These are phyloP conservation scores for Aspergillus sp. DNA, from an alignment of 2,329 filamentous ascomycete genomes.

Conservation along the genomic window DNA sequence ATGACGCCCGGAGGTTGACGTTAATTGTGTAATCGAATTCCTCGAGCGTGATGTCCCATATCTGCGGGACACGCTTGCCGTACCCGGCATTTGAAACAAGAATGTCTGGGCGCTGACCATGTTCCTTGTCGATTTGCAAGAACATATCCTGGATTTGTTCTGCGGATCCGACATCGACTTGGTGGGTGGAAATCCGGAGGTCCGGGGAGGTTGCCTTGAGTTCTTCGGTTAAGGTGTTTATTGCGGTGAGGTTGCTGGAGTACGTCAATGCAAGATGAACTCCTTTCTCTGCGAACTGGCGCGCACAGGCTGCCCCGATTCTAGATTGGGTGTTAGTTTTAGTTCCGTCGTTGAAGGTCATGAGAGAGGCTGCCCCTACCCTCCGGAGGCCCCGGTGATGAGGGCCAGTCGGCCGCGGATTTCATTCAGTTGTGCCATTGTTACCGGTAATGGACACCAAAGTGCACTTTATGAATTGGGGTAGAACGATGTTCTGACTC, in stretches of 20 bases:
- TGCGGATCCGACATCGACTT: constrained; percentile 58
- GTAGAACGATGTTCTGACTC: neutral
- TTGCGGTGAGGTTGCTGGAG: constrained; percentile 50
- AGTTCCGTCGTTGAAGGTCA: neutral
- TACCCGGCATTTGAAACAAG: constrained; percentile 67
- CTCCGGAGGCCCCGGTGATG: constrained; percentile 62
- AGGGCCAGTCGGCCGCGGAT: constrained; percentile 57
- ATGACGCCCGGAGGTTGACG: constrained; percentile 63
- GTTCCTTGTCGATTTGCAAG: constrained; percentile 52
- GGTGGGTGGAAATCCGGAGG: constrained; percentile 53
- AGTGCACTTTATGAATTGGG: neutral
- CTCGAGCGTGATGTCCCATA: constrained; percentile 61
- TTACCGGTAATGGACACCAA: constrained; percentile 7
- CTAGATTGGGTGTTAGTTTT: constrained; percentile 32
- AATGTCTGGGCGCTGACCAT: constrained; percentile 60
- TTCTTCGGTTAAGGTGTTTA: constrained; percentile 47
- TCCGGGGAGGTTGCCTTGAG: constrained; percentile 36
- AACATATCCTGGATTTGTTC: constrained; percentile 57
- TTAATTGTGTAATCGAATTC: constrained; percentile 65
- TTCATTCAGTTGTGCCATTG: constrained; percentile 39
- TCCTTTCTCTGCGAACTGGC: constrained; percentile 53
- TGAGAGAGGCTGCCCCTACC: constrained; percentile 42
- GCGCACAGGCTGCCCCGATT: constrained; percentile 61
- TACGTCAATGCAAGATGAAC: constrained; percentile 61
- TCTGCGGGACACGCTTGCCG: constrained; percentile 58